These are phyloP conservation scores for Aphanocladium album DNA, from an alignment of 2,329 filamentous ascomycete genomes.

Conservation along the genomic window DNA sequence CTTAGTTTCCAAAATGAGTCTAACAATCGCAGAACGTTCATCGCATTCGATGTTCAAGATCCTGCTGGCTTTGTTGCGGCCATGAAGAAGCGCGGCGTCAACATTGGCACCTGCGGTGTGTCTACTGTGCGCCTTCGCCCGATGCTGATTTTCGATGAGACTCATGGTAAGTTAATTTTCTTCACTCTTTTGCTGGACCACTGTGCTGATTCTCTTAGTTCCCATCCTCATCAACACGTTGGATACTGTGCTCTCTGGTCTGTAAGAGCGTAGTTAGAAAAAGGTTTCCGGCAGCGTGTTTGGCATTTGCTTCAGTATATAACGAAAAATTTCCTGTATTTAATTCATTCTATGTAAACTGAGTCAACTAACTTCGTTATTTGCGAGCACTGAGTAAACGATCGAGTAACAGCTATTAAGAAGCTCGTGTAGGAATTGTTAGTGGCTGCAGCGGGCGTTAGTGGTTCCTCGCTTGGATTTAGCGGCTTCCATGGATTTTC, in stretches of 20 bases:
- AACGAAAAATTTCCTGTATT: neutral
- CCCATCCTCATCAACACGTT: constrained; percentile 24
- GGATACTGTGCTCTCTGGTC: constrained; percentile 24
- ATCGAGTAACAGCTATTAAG: too few species aligned
- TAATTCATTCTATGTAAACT: too few species aligned
- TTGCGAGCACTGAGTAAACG: too few species aligned
- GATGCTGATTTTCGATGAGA: constrained; percentile 52
- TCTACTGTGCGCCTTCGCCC: constrained; percentile 67
- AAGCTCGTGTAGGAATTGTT: too few species aligned
- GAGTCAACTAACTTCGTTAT: too few species aligned
- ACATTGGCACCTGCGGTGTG: constrained; percentile 71
- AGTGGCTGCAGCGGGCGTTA: too few species aligned
- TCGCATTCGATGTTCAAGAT: constrained; percentile 71
- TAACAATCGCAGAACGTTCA: constrained; percentile 51
- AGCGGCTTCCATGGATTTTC: too few species aligned
- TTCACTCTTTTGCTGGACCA: neutral
- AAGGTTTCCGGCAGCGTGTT: neutral
- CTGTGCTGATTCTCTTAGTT: constrained; percentile 7
- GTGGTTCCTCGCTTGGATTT: too few species aligned
- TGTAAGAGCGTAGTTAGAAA: constrained; percentile 14
- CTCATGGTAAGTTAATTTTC: constrained; percentile 39
- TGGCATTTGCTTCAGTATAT: neutral
- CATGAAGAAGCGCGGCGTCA: constrained; percentile 68
- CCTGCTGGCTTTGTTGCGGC: constrained; percentile 64
- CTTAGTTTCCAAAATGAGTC: neutral